Percentiles rank a stretch among this genome's conserved stretches.
phyloP scores from a whole-genome alignment of 2,329 filamentous ascomycete species.

The Talaromyces islandicus region DNA sequence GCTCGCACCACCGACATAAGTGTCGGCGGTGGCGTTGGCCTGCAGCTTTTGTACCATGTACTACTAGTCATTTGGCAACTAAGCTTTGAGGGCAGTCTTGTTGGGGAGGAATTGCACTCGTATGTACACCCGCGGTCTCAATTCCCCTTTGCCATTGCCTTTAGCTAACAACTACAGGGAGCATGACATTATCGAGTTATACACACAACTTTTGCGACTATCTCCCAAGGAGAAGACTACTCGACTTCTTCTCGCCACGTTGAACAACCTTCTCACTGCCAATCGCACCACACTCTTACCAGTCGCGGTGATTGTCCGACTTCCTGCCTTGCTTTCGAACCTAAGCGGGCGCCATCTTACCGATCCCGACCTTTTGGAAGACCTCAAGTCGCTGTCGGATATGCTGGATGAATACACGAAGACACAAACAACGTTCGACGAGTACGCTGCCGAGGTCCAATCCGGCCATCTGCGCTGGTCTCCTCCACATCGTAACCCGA shows the following conservation, averaged over 20 bases:
- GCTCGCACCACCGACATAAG: constrained; percentile 60
- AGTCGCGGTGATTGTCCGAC: constrained; percentile 75
- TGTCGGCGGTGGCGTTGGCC: constrained; percentile 69
- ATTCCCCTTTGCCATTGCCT: background rate
- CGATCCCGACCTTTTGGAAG: constrained; percentile 44
- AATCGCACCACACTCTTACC: constrained; percentile 67
- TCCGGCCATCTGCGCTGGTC: constrained; percentile 89
- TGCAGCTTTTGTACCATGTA: constrained; percentile 92
- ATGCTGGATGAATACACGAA: constrained; percentile 82
- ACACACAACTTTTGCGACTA: constrained; percentile 83
- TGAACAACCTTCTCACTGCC: constrained; percentile 77
- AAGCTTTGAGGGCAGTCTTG: constrained; percentile 71
- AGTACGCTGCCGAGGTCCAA: constrained; percentile 74
- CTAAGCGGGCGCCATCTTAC: constrained; percentile 48
- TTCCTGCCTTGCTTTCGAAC: constrained; percentile 59
- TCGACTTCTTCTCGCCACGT: constrained; percentile 78
- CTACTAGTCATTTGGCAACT: constrained; percentile 93
- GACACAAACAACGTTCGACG: constrained; percentile 61
- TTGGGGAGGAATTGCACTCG: constrained; percentile 80
- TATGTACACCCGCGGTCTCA: constrained; percentile 41
- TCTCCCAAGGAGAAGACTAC: constrained; percentile 99
- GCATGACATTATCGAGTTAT: constrained; percentile 85
- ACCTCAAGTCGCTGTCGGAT: constrained; percentile 45
- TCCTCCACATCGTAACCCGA: constrained; percentile 76
- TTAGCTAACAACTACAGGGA: constrained; percentile 53